Conservation (phyloP, 1,139 yeast species). For the Candida neerlandica region DNA sequence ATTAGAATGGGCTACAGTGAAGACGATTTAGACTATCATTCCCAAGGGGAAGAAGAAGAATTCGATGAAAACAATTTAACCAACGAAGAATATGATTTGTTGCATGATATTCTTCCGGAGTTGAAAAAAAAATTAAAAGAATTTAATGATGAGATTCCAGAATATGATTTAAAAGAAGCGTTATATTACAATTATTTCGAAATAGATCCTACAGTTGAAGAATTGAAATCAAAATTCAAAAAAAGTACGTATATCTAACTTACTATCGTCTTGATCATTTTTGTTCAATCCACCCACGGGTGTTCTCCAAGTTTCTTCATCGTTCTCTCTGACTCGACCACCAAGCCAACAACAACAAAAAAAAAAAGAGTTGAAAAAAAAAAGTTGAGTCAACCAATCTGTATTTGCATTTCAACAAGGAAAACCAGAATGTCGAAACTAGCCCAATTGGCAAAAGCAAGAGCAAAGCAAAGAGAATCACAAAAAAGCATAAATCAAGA, state of each 20-base stretch:
- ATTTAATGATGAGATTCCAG: conserved; percentile 51
- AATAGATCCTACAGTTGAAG: conserved; percentile 53
- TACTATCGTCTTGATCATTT: conserved; percentile 1
- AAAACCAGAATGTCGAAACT: conserved; percentile 20
- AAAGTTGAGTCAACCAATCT: neutral
- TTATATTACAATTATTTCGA: conserved; percentile 65
- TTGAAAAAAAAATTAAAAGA: conserved; percentile 36
- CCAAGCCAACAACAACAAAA: neutral
- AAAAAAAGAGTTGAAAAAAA: neutral
- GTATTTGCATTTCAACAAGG: neutral
- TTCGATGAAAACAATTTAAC: conserved; percentile 25
- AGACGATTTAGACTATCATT: conserved; percentile 18
- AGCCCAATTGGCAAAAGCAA: conserved; percentile 24
- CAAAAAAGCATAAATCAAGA: conserved; percentile 10
- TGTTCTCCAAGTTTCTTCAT: neutral
- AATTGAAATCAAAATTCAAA: conserved; percentile 49
- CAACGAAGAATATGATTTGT: conserved; percentile 41
- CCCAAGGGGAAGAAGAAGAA: conserved; percentile 19
- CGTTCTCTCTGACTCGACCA: neutral
- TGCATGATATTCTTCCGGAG: conserved; percentile 44
- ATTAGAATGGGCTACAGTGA: conserved; percentile 19
- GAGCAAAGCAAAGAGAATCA: conserved; percentile 16
- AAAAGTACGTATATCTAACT: conserved; percentile 42
- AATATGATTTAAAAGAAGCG: conserved; percentile 57
- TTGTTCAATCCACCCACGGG: neutral